Base-by-base conservation (phyloP, 2,329 filamentous ascomycete genomes). In the Phoma sp. region DNA sequence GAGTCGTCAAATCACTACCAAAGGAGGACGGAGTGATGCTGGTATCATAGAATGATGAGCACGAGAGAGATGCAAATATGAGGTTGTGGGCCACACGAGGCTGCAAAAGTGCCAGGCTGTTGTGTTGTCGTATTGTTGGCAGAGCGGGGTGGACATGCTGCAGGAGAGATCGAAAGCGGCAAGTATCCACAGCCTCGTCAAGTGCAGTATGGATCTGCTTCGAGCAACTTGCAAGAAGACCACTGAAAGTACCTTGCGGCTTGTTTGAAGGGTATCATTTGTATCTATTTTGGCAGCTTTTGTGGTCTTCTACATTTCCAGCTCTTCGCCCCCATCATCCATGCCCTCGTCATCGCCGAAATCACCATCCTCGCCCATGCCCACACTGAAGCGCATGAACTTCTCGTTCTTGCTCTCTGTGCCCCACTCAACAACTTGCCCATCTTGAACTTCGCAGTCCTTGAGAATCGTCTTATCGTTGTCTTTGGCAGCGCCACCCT, bases 381-480 rank as follows among this genome's bases (percentile, higher is more conserved):
- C 63, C 9, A 76, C 65, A 39, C 72, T 77, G 48, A 81, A 80
- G 4, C 75, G 79, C 76, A 86, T 86, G 67, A 86, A 84, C 69
- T 86, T 86, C 64, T 87, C 84, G 40, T 82, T 81, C 74, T 86
- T 86, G 36, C 40, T 71, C 70, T 73, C 66, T 66, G 72, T 89
- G n/a, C 90, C 84, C 67, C 96, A 93, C 40, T 93, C 87, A 1
- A 96, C 83, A 7, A 93, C 81, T 70, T 93, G 93, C 2, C 81
- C 82, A 74, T 96, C 91, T 72, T 96, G 92, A 4, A 98, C 88
- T 76, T 98, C 92, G 66, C 93, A 97, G 57, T 96, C 90, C 47
- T 88, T 92, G 62, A 98, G 76, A n/a, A 86, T 70, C 2, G 78
- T 81, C 68, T 69, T 73, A 22, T 76, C 72, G 32, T 71, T 62